Base-by-base conservation (phyloP, 2,329 filamentous ascomycete genomes). In the Colletotrichum phormii region DNA sequence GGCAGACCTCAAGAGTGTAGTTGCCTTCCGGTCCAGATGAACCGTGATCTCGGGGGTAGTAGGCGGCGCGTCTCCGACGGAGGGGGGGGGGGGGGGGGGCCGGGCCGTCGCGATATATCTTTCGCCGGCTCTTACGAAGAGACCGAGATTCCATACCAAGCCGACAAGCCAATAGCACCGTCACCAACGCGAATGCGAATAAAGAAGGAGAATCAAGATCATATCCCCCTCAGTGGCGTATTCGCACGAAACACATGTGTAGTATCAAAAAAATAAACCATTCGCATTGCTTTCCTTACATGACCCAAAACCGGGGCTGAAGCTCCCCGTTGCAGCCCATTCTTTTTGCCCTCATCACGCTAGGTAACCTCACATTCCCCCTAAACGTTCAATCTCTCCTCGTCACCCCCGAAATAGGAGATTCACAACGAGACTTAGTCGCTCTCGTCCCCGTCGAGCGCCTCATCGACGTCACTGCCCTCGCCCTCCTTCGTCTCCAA, bases 391-490 rank as follows among this genome's bases (percentile, higher is more conserved):
- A 4, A n/a, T 15, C 22, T 54, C 51, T 24, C 51, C 5, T 29
- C 13, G 22, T 35, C 24, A 8, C 29, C 29, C 5, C 24, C n/a
- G 26, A 35, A n/a, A 63, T 15, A 33, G 24, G 33, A 54, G 37
- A 13, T n/a, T 8, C 3, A 42, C 24, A 33, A 46, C 18, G 18
- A 46, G 42, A 15, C 35, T 15, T 79, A 90, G 68, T 90, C 89
- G 76, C 89, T 91, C 74, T 91, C 90, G 64, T 89, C 87, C 12
- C 88, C 89, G 75, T 91, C 90, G 71, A 92, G 80, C 13, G 90
- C 91, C 75, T 93, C 91, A 70, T 92, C 90, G 31, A 85, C 88
- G 1, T 85, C 84, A 26, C 84, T 88, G 2, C 85, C 84, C 4
- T 86, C 86, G 31, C 84, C 84, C 22, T 84, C 82, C 65, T 85